These are phyloP conservation scores for Hordeum pubiflorum DNA, from an alignment of 202 grass and related monocot genomes.

Conservation along the genomic window DNA sequence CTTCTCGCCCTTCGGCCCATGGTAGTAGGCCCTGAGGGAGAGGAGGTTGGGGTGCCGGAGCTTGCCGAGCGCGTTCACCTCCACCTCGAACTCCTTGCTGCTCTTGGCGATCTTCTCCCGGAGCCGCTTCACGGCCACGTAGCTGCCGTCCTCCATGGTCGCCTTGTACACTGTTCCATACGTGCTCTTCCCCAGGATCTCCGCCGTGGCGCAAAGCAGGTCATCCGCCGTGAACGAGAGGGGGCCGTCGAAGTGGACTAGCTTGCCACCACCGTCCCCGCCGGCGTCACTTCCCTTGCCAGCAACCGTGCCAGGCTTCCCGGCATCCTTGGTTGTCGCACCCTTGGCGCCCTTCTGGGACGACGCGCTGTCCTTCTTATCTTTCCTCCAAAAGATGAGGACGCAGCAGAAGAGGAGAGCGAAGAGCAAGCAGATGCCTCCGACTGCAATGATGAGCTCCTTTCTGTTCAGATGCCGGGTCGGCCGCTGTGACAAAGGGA, in stretches of 20 bases:
- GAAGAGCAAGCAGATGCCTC: slow-evolving; percentile 54
- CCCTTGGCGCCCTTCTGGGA: slow-evolving; percentile 39
- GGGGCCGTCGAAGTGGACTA: slow-evolving; percentile 73
- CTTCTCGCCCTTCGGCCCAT: slow-evolving; percentile 91
- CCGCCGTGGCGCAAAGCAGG: slow-evolving; percentile 83
- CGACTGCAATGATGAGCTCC: slow-evolving; percentile 64
- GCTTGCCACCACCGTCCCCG: slow-evolving; percentile 60
- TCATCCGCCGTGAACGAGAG: slow-evolving; percentile 79
- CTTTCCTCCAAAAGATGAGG: slow-evolving; percentile 54
- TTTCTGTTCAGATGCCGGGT: slow-evolving; percentile 61
- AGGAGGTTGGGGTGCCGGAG: slow-evolving; percentile 79
- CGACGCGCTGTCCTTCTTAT: slow-evolving; percentile 34
- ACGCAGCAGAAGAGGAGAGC: slow-evolving; percentile 62
- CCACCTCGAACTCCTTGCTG: slow-evolving; percentile 82
- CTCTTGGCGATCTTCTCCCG: slow-evolving; percentile 85
- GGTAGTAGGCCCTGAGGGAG: slow-evolving; percentile 67
- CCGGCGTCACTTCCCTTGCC: slow-evolving; percentile 30
- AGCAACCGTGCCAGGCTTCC: slow-evolving; percentile 15
- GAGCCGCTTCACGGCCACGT: slow-evolving; percentile 83
- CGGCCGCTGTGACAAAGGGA: slow-evolving; percentile 8
- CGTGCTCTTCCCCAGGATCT: slow-evolving; percentile 97
- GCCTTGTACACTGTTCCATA: slow-evolving; percentile 97
- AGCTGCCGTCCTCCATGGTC: slow-evolving; percentile 79
- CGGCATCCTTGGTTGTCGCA: slow-evolving; percentile 6
- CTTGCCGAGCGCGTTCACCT: slow-evolving; percentile 71